phyloP scores from a whole-genome alignment of 140 eudicot genomes.

The Senecio squalidus region DNA sequence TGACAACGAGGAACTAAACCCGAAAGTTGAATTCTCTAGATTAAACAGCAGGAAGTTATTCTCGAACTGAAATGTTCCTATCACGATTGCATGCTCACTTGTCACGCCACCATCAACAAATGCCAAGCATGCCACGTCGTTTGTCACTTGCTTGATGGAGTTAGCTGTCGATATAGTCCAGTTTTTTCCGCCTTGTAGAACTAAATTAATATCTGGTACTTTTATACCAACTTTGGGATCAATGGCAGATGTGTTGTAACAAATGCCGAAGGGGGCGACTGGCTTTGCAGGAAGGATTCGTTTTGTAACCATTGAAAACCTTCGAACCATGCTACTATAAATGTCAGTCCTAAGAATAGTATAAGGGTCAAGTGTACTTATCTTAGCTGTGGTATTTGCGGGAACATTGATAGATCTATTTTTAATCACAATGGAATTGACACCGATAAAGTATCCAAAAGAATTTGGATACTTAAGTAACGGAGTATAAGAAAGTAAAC shows the following conservation, averaged over 20 bases:
- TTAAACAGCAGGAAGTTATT: conserved; percentile 8
- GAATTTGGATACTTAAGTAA: not conserved
- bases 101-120: conserved; percentile 7
- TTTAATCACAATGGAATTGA: not conserved
- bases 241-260: not conserved
- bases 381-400: not conserved
- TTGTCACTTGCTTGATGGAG: not conserved
- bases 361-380: not conserved
- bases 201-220: conserved; percentile 1
- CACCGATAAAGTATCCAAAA: not conserved
- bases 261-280: not conserved
- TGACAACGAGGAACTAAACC: conserved; percentile 14
- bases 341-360: not conserved
- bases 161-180: conserved; percentile 5
- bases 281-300: not conserved
- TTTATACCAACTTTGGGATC: not conserved
- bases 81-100: conserved; percentile 1
- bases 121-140: not conserved
- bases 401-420: not conserved
- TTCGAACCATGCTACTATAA: not conserved
- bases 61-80: conserved; percentile 10
- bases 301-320: not conserved
- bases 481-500: not conserved
- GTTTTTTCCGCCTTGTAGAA: not conserved
- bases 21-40: conserved; percentile 8